A percentile compares a stretch with the other conserved stretches of the same genome.
Conservation (phyloP, 345 rosid genomes). For the Eucalyptus marginata region DNA sequence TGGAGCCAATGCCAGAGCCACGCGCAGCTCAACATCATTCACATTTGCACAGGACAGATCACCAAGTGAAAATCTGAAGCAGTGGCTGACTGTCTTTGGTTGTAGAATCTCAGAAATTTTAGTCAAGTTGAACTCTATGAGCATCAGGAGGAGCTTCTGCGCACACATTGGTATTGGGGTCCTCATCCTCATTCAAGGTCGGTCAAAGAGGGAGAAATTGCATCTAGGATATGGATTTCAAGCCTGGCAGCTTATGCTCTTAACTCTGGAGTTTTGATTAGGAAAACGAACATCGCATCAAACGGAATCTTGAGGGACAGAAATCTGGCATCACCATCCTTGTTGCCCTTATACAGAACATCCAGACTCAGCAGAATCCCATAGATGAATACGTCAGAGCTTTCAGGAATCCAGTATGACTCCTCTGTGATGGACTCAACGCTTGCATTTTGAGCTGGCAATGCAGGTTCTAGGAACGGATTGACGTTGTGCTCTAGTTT, state of each 20-base stretch:
- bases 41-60: constrained; percentile 82
- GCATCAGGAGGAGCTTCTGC: constrained; percentile 86
- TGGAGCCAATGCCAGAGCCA: constrained; percentile 60
- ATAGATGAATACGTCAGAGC: constrained; percentile 30
- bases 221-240: constrained; percentile 59
- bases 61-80: constrained; percentile 81
- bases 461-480: too few relatives aligned
- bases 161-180: constrained; percentile 73
- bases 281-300: constrained; percentile 56
- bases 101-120: constrained; percentile 63
- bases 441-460: accelerated
- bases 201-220: constrained; percentile 89
- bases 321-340: constrained; percentile 83
- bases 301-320: constrained; percentile 75
- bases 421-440: background rate
- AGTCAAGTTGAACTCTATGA: constrained; percentile 57
- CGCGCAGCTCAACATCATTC: constrained; percentile 66
- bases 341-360: constrained; percentile 72
- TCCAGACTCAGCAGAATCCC: constrained; percentile 75
- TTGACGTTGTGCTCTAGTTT: accelerated
- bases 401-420: background rate
- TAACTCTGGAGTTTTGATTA: constrained; percentile 46
- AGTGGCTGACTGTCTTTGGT: constrained; percentile 70
- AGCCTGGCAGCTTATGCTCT: constrained; percentile 28
- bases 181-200: constrained; percentile 75